Evolutionary conservation across 1,284 basidiomycete species (phyloP), one percentile per base, ranked within the genome.

Genomic region (Cutaneotrichosporon daszewskae): DNA sequence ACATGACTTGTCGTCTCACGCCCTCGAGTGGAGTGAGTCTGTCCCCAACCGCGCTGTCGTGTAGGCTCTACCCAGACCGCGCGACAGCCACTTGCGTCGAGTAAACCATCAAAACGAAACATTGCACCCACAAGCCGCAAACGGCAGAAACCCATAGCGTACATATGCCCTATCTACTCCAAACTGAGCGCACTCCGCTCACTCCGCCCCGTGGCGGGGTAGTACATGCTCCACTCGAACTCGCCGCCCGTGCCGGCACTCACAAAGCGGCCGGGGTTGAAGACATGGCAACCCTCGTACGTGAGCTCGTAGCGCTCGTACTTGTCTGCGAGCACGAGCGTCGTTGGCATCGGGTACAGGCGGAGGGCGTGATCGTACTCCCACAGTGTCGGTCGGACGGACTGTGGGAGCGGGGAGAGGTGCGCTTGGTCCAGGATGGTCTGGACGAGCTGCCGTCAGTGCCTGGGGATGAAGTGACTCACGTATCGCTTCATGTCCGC

Each of bases 221-320:
- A 85, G 61, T 90, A 94, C 14, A 87, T 85, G n/a, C 85, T 86
- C 73, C 91, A 92, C 14, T 80, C 77, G 56, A 87, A 84, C 3
- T 83, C 65, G 5, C 58, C 60, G 5, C 57, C 54, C 1, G 58
- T 77, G 33, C 79, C 84, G 8, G 84, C 81, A 13, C 42, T 45
- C 14, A 89, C 74, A 60, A 92, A 91, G 40, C 83, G 82, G 12
- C 95, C 94, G 0, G 95, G 95, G 67, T 98, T 99, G 76, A 98
- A 91, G 23, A 98, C 95, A 70, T 97, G 94, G 62, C 95, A 98
- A 6, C 89, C 90, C 53, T 94, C 92, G 64, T 99, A 99, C 1
- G 92, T 98, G 55, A 97, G 77, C 60, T 95, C 90, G 68, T 88
- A 99, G 27, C 87, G 80, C 62, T 97, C 92, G 66, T 95, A 97